phyloP scores from a whole-genome alignment of 2,329 filamentous ascomycete genomes.

The Stachybotrys chlorohalonatus region DNA sequence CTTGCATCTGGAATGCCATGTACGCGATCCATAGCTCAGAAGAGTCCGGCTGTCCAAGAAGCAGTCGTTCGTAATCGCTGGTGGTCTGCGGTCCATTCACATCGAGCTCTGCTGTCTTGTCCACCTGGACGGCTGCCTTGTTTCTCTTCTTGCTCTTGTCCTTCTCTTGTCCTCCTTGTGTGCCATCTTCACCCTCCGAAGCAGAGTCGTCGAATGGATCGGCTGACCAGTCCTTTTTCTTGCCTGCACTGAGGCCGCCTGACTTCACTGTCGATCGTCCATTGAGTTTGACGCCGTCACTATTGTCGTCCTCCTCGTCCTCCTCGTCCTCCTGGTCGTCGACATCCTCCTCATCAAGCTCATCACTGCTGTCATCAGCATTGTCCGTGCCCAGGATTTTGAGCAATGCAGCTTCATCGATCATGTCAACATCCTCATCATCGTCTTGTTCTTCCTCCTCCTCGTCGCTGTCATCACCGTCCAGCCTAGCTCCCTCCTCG shows the following conservation, averaged over 20 bases:
- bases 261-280: constrained; percentile 8
- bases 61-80: constrained; percentile 86
- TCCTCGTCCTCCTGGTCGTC: constrained; percentile 25
- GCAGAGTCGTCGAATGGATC: constrained; percentile 55
- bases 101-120: constrained; percentile 88
- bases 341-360: constrained; percentile 28
- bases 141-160: constrained; percentile 58
- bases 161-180: constrained; percentile 21
- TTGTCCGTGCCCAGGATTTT: constrained; percentile 38
- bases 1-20: constrained; percentile 96
- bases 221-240: constrained; percentile 85
- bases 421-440: constrained; percentile 40
- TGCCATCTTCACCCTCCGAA: constrained; percentile 33
- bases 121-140: constrained; percentile 71
- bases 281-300: constrained; percentile 20
- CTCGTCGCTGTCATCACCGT: constrained; percentile 36
- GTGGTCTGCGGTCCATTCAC: constrained; percentile 79
- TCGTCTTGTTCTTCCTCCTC: constrained; percentile 40
- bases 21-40: constrained; percentile 91
- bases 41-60: constrained; percentile 89
- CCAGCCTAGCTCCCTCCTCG: constrained; percentile 35
- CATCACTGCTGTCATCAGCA: constrained; percentile 28
- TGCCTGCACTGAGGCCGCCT: constrained; percentile 39
- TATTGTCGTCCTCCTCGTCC: constrained; percentile 27
- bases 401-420: constrained; percentile 32